A percentile compares a stretch with the other conserved stretches of the same genome.
These are phyloP conservation scores for Phaeosphaeria sp. DNA, from an alignment of 2,329 filamentous ascomycete genomes.

Conservation along the genomic window DNA sequence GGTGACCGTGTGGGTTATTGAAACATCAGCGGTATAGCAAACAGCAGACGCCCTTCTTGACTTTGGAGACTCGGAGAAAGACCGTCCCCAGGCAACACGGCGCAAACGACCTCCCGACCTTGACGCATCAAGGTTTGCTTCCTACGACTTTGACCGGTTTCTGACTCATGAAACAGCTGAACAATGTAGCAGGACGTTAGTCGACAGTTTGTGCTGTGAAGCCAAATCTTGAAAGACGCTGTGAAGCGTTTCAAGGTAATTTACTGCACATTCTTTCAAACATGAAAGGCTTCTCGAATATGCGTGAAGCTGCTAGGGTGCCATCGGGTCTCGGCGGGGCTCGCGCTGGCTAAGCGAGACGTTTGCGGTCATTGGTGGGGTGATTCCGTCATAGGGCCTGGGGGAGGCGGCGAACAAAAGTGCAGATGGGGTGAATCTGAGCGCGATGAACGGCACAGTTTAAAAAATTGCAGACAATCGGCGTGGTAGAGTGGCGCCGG, in stretches of 20 bases:
- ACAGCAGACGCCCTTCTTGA: too few relatives aligned
- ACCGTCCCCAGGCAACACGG: background rate
- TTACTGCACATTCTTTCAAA: too few relatives aligned
- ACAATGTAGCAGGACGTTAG: too few relatives aligned
- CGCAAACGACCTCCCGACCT: too few relatives aligned
- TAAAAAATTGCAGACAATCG: slow-evolving; percentile 6
- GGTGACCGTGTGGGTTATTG: too few relatives aligned
- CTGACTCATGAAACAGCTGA: too few relatives aligned
- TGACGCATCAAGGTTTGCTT: background rate
- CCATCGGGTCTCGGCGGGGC: slow-evolving; percentile 15
- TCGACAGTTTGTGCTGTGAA: too few relatives aligned
- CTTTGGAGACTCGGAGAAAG: too few relatives aligned
- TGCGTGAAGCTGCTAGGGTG: slow-evolving; percentile 16
- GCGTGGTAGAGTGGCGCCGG: background rate
- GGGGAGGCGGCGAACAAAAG: slow-evolving; percentile 6
- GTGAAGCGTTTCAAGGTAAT: too few relatives aligned
- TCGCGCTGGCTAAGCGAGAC: slow-evolving; percentile 13
- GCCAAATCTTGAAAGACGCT: too few relatives aligned
- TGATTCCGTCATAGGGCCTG: slow-evolving; percentile 17
- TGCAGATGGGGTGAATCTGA: slow-evolving; percentile 5
- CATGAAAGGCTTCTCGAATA: slow-evolving; percentile 4
- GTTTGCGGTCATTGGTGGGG: slow-evolving; percentile 22
- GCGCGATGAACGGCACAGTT: slow-evolving; percentile 7
- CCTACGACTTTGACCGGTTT: too few relatives aligned
- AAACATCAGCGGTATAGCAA: too few relatives aligned